Evolutionary conservation across 495 filamentous ascomycete genomes (phyloP).

Genomic region (Aspergillus leporis): DNA sequence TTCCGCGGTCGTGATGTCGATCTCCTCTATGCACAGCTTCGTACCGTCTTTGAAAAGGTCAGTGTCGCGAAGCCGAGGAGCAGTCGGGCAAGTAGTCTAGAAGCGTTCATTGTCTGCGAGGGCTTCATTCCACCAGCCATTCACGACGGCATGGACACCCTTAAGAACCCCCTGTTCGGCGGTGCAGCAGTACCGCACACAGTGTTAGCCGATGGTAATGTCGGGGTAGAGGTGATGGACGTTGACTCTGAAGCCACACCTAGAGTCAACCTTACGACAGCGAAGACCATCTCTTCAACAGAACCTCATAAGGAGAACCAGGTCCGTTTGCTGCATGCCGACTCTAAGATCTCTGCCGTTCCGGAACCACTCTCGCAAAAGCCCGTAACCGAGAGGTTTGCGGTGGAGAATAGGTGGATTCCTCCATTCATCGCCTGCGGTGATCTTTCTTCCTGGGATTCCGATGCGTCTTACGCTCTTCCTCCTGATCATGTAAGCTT

Average conservation of each 20-base stretch:
- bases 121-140: conserved; percentile 64
- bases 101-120: conserved; percentile 94
- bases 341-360: conserved; percentile 20
- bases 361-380: conserved; percentile 28
- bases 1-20: conserved; percentile 93
- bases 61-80: conserved; percentile 90
- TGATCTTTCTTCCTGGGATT: conserved; percentile 90
- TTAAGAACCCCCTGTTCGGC: conserved; percentile 49
- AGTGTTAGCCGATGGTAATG: conserved; percentile 58
- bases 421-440: conserved; percentile 94
- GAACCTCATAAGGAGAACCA: conserved; percentile 15
- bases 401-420: conserved; percentile 67
- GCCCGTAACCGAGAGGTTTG: conserved; percentile 30
- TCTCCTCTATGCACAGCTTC: conserved; percentile 86
- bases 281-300: conserved; percentile 1
- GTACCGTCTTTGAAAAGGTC: conserved; percentile 84
- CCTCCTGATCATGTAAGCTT: conserved; percentile 75
- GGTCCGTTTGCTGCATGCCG: conserved; percentile 31
- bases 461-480: conserved; percentile 88
- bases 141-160: conserved; percentile 40
- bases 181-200: conserved; percentile 35
- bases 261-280: conserved; percentile 12
- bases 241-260: conserved; percentile 37
- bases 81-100: conserved; percentile 88
- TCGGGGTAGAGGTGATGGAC: conserved; percentile 58